A percentile compares a stretch with the other conserved stretches of the same genome.
phyloP scores from a whole-genome alignment of 176 grass and related monocot species.

The Lolium multiflorum region DNA sequence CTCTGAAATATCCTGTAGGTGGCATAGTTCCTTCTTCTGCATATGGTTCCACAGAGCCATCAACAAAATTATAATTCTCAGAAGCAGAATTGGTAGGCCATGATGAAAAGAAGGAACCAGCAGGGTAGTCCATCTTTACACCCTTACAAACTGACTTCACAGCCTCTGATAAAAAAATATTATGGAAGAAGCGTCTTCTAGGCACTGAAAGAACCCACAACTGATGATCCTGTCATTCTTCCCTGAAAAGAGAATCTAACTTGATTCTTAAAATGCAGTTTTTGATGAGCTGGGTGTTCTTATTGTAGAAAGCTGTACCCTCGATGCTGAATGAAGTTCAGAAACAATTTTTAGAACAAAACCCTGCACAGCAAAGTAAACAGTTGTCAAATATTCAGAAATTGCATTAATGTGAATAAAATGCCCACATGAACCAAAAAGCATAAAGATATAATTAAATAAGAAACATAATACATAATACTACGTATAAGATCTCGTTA shows the following conservation, averaged over 20 bases:
- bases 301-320: slow-evolving; percentile 19
- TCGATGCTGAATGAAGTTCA: neutral
- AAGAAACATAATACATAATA: neutral
- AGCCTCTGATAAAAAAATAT: slow-evolving; percentile 35
- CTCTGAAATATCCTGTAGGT: slow-evolving; percentile 41
- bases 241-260: slow-evolving; percentile 11
- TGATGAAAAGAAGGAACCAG: slow-evolving; percentile 52
- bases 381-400: slow-evolving; percentile 32
- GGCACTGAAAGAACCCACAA: slow-evolving; percentile 18
- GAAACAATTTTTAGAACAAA: neutral
- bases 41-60: slow-evolving; percentile 53
- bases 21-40: slow-evolving; percentile 42
- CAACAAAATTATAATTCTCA: slow-evolving; percentile 43
- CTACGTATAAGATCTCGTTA: neutral
- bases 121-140: slow-evolving; percentile 48
- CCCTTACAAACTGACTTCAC: neutral
- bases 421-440: slow-evolving; percentile 28
- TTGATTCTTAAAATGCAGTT: slow-evolving; percentile 17
- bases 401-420: slow-evolving; percentile 15
- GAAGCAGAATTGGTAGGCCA: slow-evolving; percentile 54
- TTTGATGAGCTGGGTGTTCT: slow-evolving; percentile 10
- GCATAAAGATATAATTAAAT: slow-evolving; percentile 19
- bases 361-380: slow-evolving; percentile 5
- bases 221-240: slow-evolving; percentile 32
- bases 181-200: slow-evolving; percentile 26